Evolutionary conservation across 345 rosid genomes (phyloP), one percentile per base, ranked within the genome.

Genomic region (Salix arbutifolia): DNA sequence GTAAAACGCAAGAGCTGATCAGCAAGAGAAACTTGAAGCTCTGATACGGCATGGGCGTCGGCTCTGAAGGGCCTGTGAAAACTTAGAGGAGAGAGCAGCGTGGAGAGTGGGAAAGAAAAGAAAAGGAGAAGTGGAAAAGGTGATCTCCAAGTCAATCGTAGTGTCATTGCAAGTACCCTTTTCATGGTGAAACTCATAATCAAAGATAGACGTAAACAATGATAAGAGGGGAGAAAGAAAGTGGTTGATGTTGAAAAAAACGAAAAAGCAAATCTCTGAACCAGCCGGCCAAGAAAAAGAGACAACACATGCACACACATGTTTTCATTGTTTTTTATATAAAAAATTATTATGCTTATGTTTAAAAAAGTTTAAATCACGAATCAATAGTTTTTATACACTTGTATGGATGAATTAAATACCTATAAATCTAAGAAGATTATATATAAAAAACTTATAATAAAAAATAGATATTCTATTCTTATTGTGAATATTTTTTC

Each of bases 121-220:
- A 67, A 18, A 25, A 19, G 42, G 50, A 14, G 67, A 52, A 62
- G 70, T 25, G 17, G 42, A 42, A 78, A 72, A 72, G 67, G 74
- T 46, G 48, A 62, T 26, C 4, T 75, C n/a, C 48, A 70, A 76
- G 85, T 84, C 85, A 84, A 86, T 66, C 73, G 65, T 71, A 74
- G 81, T 72, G 86, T 82, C 78, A 86, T 86, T 80, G 79, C 85
- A 76, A 79, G 77, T 78, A 73, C 65, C 76, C 79, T 81, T 79
- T 81, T 75, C 79, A 65, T 75, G 70, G 86, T 84, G 82, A 77
- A 77, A 79, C 81, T 81, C 76, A 75, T 79, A 72, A 72, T 71
- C 62, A 70, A 76, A n/a, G 78, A 80, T 50, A 61, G 71, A 77
- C 67, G 78, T 37, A 67, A 74, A 42, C 31, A 80, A 80, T 86